phyloP scores from a whole-genome alignment of 129 eudicot genomes.

The Flaveria linearis region DNA sequence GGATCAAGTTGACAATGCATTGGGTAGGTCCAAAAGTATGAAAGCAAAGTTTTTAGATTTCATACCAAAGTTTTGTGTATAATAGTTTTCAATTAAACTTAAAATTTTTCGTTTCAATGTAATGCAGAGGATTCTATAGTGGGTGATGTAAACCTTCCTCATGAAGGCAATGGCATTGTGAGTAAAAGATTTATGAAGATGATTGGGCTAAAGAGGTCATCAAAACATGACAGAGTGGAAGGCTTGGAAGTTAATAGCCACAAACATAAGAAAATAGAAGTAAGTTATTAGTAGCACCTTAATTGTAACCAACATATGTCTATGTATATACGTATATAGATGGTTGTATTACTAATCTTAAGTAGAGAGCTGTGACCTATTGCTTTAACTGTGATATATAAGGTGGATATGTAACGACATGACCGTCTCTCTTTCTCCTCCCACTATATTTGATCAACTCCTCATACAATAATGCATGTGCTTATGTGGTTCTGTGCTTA shows the following conservation, averaged over 20 bases:
- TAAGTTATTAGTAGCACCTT: slow-evolving; percentile 30
- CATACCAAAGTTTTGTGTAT: not conserved
- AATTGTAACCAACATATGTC: not conserved
- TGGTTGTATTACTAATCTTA: not conserved
- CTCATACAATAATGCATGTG: not conserved
- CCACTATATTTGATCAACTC: not conserved
- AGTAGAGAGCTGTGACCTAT: not conserved
- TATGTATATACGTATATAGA: not conserved
- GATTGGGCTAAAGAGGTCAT: slow-evolving; percentile 61
- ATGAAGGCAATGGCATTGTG: slow-evolving; percentile 40
- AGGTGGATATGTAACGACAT: not conserved
- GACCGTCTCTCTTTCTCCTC: not conserved
- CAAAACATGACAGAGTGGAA: slow-evolving; percentile 48
- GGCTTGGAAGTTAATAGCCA: slow-evolving; percentile 26
- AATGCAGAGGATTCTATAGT: slow-evolving; percentile 48
- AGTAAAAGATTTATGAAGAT: slow-evolving; percentile 62
- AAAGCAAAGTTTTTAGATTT: not conserved
- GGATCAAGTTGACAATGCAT: slow-evolving; percentile 40
- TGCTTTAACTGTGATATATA: not conserved
- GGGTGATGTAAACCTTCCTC: slow-evolving; percentile 28
- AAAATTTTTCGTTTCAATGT: not conserved
- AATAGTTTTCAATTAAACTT: not conserved
- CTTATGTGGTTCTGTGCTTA: not conserved
- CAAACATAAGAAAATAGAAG: slow-evolving; percentile 66
- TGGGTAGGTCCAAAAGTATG: slow-evolving; percentile 47